These are phyloP conservation scores for Colletotrichum viniferum DNA, from an alignment of 2,329 filamentous ascomycete species.

Conservation along the genomic window DNA sequence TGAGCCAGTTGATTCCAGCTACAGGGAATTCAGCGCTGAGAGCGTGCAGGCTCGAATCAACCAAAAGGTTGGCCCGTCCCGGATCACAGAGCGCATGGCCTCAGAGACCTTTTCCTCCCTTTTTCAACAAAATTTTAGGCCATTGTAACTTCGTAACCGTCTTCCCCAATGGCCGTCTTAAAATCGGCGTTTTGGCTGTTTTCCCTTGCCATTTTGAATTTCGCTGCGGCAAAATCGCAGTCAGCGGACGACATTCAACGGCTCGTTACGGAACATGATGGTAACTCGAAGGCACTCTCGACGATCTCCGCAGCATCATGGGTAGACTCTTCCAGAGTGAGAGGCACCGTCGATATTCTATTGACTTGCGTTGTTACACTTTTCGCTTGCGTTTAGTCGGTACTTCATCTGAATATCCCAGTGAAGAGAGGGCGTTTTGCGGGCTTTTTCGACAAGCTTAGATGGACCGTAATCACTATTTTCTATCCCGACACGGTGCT, in stretches of 20 bases:
- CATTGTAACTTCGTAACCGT: accelerated
- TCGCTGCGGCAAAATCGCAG: not conserved
- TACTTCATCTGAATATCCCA: slow-evolving; percentile 42
- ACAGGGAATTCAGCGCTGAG: accelerated
- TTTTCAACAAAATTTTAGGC: not conserved
- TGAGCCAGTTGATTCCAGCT: not conserved
- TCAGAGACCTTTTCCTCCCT: accelerated
- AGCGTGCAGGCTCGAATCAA: accelerated
- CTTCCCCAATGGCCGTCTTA: accelerated
- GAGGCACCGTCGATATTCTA: slow-evolving; percentile 36
- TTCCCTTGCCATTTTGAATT: not conserved
- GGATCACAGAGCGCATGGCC: not conserved
- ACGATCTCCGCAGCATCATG: not conserved
- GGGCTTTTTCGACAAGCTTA: slow-evolving; percentile 22
- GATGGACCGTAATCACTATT: slow-evolving; percentile 34
- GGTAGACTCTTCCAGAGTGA: slow-evolving; percentile 22
- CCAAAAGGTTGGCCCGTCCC: not conserved
- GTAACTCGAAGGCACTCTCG: not conserved
- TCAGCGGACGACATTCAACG: not conserved
- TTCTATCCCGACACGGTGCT: slow-evolving; percentile 36
- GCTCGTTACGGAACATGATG: not conserved
- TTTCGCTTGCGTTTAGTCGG: slow-evolving; percentile 40
- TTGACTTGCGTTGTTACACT: slow-evolving; percentile 35
- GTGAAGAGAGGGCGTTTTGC: not conserved
- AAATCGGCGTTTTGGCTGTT: not conserved